These are phyloP conservation scores for Ustilaginoidea virens DNA, from an alignment of 2,329 filamentous ascomycete genomes.

Conservation along the genomic window DNA sequence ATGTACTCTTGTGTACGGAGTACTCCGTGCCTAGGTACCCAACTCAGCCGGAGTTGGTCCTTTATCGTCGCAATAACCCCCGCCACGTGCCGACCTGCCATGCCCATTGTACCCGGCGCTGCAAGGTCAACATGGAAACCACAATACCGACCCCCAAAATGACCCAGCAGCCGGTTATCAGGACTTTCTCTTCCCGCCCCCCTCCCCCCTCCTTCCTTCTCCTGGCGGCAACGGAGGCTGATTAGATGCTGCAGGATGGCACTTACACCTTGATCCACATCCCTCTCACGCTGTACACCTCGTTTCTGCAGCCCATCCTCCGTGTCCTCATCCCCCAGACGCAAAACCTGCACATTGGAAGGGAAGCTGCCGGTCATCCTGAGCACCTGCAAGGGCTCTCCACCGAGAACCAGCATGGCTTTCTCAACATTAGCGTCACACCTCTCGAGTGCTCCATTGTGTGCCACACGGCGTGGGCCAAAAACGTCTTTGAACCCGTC, in stretches of 20 bases:
- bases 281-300: constrained; percentile 60
- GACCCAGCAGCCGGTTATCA: too few relatives aligned
- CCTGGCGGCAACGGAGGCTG: too few relatives aligned
- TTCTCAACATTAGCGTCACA: constrained; percentile 87
- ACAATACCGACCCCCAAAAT: too few relatives aligned
- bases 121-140: too few relatives aligned
- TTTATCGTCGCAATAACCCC: too few relatives aligned
- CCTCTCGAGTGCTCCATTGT: constrained; percentile 87
- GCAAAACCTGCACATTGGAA: constrained; percentile 20
- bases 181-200: too few relatives aligned
- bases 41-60: too few relatives aligned
- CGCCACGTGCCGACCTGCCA: constrained; percentile 2
- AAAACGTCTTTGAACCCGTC: constrained; percentile 59
- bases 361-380: constrained; percentile 19
- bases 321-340: constrained; percentile 60
- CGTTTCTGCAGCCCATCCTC: constrained; percentile 76
- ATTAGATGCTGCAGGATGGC: too few relatives aligned
- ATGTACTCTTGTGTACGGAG: too few relatives aligned
- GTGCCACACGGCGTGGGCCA: constrained; percentile 62
- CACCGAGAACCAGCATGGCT: constrained; percentile 49
- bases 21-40: too few relatives aligned
- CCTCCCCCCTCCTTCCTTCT: too few relatives aligned
- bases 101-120: too few relatives aligned
- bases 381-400: constrained; percentile 30
- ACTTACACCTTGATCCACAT: constrained; percentile 83